Evolutionary conservation across 169 alveolate genomes (phyloP).

Genomic region (Pseudocohnilembus persalinus): DNA sequence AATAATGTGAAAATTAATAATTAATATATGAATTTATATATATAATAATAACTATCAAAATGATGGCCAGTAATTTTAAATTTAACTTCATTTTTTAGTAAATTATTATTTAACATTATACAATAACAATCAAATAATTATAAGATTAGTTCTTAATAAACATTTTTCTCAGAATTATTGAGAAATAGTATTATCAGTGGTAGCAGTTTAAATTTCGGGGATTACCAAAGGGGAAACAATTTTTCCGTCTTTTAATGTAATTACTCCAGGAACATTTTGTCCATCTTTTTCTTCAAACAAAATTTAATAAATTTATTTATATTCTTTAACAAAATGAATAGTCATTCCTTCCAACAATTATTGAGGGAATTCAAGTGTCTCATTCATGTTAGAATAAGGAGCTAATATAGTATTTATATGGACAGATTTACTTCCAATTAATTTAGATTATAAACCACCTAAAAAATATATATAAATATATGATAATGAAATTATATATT

Average conservation of each 20-base stretch:
- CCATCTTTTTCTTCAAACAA: conserved; percentile 30
- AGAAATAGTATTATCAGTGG: too few relatives aligned
- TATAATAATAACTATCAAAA: too few relatives aligned
- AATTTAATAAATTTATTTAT: conserved; percentile 19
- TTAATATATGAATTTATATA: too few relatives aligned
- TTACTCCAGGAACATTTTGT: conserved; percentile 8
- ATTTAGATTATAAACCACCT: conserved; percentile 36
- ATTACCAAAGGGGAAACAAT: neutral
- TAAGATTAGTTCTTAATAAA: too few relatives aligned
- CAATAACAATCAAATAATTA: too few relatives aligned
- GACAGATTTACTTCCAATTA: conserved; percentile 35
- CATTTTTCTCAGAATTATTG: too few relatives aligned
- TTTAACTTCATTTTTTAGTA: too few relatives aligned
- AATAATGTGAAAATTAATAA: too few relatives aligned
- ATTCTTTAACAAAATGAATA: conserved; percentile 41
- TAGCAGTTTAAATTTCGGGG: too few relatives aligned
- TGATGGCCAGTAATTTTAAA: too few relatives aligned
- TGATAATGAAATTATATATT: neutral
- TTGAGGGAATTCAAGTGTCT: conserved; percentile 30
- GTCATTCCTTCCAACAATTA: conserved; percentile 35
- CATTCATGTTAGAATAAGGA: conserved; percentile 40
- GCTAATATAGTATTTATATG: conserved; percentile 22
- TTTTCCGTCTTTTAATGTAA: conserved; percentile 18
- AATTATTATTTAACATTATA: too few relatives aligned
- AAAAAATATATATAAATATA: neutral